Evolutionary conservation across 306 rosid genomes (phyloP).

Genomic region (Prunus campanulata): DNA sequence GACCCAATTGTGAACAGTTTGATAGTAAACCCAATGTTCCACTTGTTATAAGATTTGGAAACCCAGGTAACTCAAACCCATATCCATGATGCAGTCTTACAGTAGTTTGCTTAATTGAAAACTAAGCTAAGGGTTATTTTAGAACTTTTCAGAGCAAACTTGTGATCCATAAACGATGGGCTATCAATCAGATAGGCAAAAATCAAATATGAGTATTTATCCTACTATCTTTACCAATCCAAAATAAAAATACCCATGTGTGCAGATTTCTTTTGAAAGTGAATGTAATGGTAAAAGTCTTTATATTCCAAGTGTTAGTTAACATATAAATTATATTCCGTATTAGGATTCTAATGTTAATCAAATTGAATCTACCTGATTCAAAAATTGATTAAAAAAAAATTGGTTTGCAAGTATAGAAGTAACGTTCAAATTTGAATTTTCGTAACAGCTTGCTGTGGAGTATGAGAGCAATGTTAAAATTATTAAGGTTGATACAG

Average conservation of each 20-base stretch:
- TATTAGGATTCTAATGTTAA: neutral
- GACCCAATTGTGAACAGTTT: neutral
- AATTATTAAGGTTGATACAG: constrained; percentile 87
- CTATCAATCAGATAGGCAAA: neutral
- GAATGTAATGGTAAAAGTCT: neutral
- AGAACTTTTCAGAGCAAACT: neutral
- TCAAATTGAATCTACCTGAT: neutral
- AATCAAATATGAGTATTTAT: neutral
- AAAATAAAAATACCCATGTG: neutral
- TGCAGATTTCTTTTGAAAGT: neutral
- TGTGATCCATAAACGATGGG: neutral
- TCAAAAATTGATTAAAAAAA: too few species aligned
- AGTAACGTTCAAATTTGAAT: constrained; percentile 13
- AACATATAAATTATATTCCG: neutral
- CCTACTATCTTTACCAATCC: neutral
- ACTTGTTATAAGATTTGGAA: neutral
- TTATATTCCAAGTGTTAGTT: neutral
- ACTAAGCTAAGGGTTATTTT: neutral
- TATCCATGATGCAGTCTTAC: neutral
- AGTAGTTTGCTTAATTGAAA: neutral
- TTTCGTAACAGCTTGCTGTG: constrained; percentile 74
- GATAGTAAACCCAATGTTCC: neutral
- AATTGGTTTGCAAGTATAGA: constrained; percentile 4
- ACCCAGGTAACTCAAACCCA: neutral
- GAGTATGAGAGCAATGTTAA: constrained; percentile 62